Evolutionary conservation across 2,329 filamentous ascomycete genomes (phyloP).

Genomic region (Fusarium drepaniforme): DNA sequence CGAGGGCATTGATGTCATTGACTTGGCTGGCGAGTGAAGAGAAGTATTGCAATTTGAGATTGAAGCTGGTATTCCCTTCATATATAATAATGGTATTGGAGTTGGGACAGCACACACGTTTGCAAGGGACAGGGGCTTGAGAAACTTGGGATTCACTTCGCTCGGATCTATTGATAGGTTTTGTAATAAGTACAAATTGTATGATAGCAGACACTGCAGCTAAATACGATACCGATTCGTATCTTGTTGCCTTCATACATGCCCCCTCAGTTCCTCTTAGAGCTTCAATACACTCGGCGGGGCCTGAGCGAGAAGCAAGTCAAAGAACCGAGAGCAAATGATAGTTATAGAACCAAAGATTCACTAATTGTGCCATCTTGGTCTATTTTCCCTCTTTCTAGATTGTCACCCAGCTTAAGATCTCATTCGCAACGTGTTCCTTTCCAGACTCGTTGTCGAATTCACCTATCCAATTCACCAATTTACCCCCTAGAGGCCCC

Average conservation of each 20-base stretch:
- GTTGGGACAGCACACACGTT: not conserved
- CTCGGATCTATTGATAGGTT: not conserved
- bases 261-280: not conserved
- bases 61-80: not conserved
- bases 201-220: not conserved
- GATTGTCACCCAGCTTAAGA: not conserved
- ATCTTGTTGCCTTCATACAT: not conserved
- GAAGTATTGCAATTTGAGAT: not conserved
- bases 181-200: not conserved
- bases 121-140: not conserved
- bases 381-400: not conserved
- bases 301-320: not conserved
- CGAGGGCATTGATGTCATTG: slow-evolving; percentile 13
- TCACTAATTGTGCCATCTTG: not conserved
- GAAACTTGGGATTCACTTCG: not conserved
- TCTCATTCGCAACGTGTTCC: not conserved
- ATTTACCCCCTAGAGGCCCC: not conserved
- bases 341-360: not conserved
- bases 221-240: not conserved
- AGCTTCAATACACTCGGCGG: not conserved
- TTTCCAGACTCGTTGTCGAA: not conserved
- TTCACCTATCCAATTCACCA: not conserved
- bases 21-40: slow-evolving; percentile 19
- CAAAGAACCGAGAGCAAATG: not conserved
- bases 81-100: not conserved